A percentile compares a stretch with the other conserved stretches of the same genome.
These are phyloP conservation scores for Sporothrix pseudoabietina DNA, from an alignment of 2,329 filamentous ascomycete genomes.

Conservation along the genomic window DNA sequence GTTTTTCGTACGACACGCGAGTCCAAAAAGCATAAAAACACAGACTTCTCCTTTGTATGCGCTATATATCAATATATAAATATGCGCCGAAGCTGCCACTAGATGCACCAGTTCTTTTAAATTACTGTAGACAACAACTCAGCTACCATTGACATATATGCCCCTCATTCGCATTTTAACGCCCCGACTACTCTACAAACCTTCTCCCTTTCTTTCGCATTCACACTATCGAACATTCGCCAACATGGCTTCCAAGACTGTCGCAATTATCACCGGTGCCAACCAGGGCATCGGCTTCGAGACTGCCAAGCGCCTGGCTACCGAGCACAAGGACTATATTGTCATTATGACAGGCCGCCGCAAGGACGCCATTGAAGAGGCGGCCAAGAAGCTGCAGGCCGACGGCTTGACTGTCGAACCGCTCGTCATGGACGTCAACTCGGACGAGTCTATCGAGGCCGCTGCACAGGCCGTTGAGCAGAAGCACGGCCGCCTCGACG, in stretches of 20 bases:
- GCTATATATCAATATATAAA: neutral
- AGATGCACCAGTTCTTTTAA: neutral
- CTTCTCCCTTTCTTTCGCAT: neutral
- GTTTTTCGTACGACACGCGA: neutral
- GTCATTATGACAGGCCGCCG: slow-evolving; percentile 46
- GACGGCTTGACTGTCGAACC: slow-evolving; percentile 42
- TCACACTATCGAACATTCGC: neutral
- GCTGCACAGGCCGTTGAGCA: slow-evolving; percentile 40
- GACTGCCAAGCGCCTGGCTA: slow-evolving; percentile 45
- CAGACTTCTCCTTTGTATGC: neutral
- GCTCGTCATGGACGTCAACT: slow-evolving; percentile 48
- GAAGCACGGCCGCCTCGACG: slow-evolving; percentile 42
- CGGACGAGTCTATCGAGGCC: slow-evolving; percentile 45
- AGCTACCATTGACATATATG: neutral
- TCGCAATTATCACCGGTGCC: slow-evolving; percentile 45
- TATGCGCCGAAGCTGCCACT: neutral
- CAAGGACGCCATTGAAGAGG: slow-evolving; percentile 42
- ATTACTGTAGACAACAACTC: neutral
- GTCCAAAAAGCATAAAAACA: too few relatives aligned
- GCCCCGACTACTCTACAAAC: neutral
- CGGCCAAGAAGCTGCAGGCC: slow-evolving; percentile 39
- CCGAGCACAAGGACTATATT: slow-evolving; percentile 44
- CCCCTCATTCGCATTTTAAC: neutral
- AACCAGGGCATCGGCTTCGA: slow-evolving; percentile 50
- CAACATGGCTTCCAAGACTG: slow-evolving; percentile 31